phyloP scores from a whole-genome alignment of 73 alveolate species.

The Uronychia setigera region DNA sequence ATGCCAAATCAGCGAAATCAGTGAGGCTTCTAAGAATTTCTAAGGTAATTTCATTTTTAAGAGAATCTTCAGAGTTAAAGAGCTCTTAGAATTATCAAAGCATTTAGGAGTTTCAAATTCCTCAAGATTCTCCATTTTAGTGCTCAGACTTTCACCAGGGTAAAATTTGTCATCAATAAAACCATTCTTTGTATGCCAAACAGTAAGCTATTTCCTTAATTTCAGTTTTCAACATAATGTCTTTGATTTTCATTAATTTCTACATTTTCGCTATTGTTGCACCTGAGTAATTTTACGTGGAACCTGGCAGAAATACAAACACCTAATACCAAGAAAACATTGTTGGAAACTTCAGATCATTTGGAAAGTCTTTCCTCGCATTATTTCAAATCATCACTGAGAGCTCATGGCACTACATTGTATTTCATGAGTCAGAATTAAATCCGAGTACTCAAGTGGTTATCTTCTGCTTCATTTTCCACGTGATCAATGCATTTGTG shows the following conservation, averaged over 20 bases:
- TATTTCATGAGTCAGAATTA: conserved; percentile 4
- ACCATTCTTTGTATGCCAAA: conserved; percentile 4
- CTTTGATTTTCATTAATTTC: not conserved
- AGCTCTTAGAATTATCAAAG: not conserved
- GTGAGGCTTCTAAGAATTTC: not conserved
- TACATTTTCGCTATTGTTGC: not conserved
- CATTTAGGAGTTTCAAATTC: not conserved
- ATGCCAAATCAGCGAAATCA: conserved; percentile 2
- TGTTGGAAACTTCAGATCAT: conserved; percentile 6
- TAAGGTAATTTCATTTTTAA: not conserved
- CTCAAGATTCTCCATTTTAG: not conserved
- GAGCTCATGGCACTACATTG: conserved; percentile 15
- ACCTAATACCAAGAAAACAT: not conserved
- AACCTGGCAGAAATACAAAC: not conserved
- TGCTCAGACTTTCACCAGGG: conserved; percentile 9
- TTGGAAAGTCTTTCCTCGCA: not conserved
- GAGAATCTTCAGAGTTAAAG: not conserved
- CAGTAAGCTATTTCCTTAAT: not conserved
- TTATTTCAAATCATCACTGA: conserved; percentile 13
- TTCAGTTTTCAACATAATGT: not conserved
- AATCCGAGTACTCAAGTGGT: not conserved
- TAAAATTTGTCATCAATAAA: conserved; percentile 3
- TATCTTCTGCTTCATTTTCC: conserved; percentile 13
- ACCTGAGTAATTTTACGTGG: not conserved
- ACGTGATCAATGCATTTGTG: conserved; percentile 9